phyloP scores from a whole-genome alignment of 768 basidiomycete genomes.

The Tubosaeta sp. region DNA sequence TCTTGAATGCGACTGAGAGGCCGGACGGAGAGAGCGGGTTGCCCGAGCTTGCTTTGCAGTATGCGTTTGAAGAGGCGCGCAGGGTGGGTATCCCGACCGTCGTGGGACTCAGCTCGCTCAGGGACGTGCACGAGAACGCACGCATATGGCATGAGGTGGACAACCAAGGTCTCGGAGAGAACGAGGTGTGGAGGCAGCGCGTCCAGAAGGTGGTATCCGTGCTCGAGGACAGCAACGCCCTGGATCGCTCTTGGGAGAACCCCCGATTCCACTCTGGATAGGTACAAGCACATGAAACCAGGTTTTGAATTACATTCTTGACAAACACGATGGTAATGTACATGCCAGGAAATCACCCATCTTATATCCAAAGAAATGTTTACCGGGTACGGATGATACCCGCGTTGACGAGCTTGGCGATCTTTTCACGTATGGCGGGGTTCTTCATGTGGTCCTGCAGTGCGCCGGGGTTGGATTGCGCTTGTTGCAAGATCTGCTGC shows the following conservation, averaged over 20 bases:
- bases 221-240: slow-evolving; percentile 44
- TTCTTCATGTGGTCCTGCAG: slow-evolving; percentile 98
- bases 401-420: slow-evolving; percentile 85
- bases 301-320: slow-evolving; percentile 21
- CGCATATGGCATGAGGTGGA: slow-evolving; percentile 62
- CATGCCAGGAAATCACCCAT: slow-evolving; percentile 14
- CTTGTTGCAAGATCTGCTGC: slow-evolving; percentile 93
- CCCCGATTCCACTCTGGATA: slow-evolving; percentile 31
- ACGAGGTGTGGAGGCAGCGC: slow-evolving; percentile 43
- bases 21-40: slow-evolving; percentile 42
- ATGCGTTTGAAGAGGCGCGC: slow-evolving; percentile 50
- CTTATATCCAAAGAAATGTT: slow-evolving; percentile 21
- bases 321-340: slow-evolving; percentile 18
- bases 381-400: slow-evolving; percentile 89
- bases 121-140: slow-evolving; percentile 73
- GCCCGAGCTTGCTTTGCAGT: slow-evolving; percentile 70
- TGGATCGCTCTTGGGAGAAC: slow-evolving; percentile 74
- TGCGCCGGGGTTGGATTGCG: slow-evolving; percentile 82
- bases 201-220: slow-evolving; percentile 33
- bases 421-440: slow-evolving; percentile 71
- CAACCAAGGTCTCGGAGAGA: slow-evolving; percentile 30
- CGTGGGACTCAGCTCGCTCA: slow-evolving; percentile 62
- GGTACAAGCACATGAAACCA: neutral
- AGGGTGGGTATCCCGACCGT: slow-evolving; percentile 56
- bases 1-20: slow-evolving; percentile 27